phyloP scores from a whole-genome alignment of 202 grass and related monocot genomes.

The Panicum virgatum region DNA sequence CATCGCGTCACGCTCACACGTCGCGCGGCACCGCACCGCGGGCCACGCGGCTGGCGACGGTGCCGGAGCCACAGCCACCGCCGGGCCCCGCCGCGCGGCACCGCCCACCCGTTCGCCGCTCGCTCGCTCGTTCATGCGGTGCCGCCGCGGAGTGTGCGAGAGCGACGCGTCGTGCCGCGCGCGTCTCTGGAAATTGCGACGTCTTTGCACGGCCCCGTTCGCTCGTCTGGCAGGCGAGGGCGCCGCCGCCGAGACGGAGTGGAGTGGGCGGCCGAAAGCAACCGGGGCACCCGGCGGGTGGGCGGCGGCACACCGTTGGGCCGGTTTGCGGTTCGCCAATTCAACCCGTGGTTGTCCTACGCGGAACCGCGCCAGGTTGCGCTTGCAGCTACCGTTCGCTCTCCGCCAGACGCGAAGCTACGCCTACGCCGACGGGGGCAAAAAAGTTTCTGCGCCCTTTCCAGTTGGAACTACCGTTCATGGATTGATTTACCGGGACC shows the following conservation, averaged over 20 bases:
- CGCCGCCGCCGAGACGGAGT: neutral
- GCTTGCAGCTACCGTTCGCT: neutral
- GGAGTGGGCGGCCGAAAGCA: constrained; percentile 7
- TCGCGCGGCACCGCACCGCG: constrained; percentile 32
- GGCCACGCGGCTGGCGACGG: constrained; percentile 21
- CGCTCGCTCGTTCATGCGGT: neutral
- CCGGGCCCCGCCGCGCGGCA: neutral
- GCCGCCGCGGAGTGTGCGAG: neutral
- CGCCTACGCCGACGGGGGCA: neutral
- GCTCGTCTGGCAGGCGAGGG: neutral
- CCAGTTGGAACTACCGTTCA: neutral
- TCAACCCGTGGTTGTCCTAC: neutral
- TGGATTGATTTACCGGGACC: neutral
- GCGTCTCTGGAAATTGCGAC: constrained; percentile 22
- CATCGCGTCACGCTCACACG: neutral
- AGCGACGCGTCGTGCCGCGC: neutral
- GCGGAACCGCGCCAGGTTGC: constrained; percentile 7
- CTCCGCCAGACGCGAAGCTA: neutral
- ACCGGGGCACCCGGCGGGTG: neutral
- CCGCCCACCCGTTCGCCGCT: neutral
- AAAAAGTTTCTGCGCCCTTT: too few relatives aligned
- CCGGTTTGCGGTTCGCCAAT: constrained; percentile 1
- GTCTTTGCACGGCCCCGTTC: neutral
- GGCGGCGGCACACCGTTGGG: constrained; percentile 4
- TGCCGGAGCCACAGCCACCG: neutral